Evolutionary conservation across 208 protist genomes (phyloP).

Genomic region (Trypanosoma scelopori): DNA sequence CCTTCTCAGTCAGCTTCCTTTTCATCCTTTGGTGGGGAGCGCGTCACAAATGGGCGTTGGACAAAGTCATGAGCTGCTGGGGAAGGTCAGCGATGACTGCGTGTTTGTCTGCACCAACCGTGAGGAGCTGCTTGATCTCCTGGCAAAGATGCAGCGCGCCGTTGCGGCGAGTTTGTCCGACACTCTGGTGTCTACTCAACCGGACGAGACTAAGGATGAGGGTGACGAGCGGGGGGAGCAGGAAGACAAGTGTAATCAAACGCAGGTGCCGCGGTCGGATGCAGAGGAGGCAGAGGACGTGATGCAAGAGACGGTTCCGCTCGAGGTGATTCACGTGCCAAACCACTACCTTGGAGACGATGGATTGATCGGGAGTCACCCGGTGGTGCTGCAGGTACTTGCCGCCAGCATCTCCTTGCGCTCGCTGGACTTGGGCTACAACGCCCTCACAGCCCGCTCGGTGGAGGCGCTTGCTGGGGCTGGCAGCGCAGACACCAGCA

Average conservation of each 20-base stretch:
- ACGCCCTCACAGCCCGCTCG: conserved; percentile 33
- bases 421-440: conserved; percentile 61
- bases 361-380: conserved; percentile 25
- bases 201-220: no score
- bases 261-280: no score
- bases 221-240: not conserved
- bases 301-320: not conserved
- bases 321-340: conserved; percentile 34
- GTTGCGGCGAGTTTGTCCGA: no score
- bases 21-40: conserved; percentile 8
- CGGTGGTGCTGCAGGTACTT: conserved; percentile 31
- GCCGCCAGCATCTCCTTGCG: conserved; percentile 33
- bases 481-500: conserved; percentile 11
- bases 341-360: conserved; percentile 53
- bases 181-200: no score
- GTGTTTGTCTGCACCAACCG: conserved; percentile 38
- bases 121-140: conserved; percentile 22
- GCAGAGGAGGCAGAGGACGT: not conserved
- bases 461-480: conserved; percentile 34
- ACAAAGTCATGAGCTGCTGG: conserved; percentile 36
- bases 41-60: conserved; percentile 34
- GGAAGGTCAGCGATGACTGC: conserved; percentile 17
- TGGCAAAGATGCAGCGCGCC: conserved; percentile 14
- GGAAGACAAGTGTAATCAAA: not conserved
- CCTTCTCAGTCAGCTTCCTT: not conserved